Conservation (phyloP, 495 filamentous ascomycete species). For the Podospora comata region DNA sequence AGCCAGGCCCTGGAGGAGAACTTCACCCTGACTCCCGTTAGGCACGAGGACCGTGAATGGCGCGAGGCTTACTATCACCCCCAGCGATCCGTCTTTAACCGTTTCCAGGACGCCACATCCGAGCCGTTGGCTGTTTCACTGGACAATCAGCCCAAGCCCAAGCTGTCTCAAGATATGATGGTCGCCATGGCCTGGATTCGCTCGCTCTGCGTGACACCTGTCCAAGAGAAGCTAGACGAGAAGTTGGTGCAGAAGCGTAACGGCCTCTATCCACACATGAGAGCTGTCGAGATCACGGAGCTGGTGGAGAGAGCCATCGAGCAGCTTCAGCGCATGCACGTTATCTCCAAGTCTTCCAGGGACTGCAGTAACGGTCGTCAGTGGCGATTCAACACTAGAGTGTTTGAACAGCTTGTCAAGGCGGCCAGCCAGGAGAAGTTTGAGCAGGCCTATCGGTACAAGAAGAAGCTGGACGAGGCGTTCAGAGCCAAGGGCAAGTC, state of each 20-base stretch:
- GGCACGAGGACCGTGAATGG: conserved; percentile 41
- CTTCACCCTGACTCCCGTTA: conserved; percentile 31
- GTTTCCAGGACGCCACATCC: conserved; percentile 43
- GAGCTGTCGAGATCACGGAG: conserved; percentile 29
- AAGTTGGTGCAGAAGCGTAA: conserved; percentile 39
- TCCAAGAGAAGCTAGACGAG: conserved; percentile 36
- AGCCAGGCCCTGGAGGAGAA: conserved; percentile 33
- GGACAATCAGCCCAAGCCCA: conserved; percentile 10
- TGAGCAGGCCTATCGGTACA: conserved; percentile 55
- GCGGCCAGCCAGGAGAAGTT: conserved; percentile 46
- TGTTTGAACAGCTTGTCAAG: conserved; percentile 50
- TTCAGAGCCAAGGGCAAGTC: conserved; percentile 40
- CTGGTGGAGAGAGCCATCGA: conserved; percentile 56
- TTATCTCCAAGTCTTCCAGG: conserved; percentile 57
- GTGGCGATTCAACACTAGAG: conserved; percentile 58
- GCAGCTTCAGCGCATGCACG: conserved; percentile 55
- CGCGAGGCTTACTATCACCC: conserved; percentile 46
- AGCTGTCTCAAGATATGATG: conserved; percentile 20
- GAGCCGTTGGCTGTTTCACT: conserved; percentile 29
- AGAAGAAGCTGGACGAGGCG: conserved; percentile 53
- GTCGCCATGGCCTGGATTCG: conserved; percentile 35
- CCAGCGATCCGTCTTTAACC: conserved; percentile 43
- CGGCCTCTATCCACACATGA: conserved; percentile 33
- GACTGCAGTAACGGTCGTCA: conserved; percentile 53
- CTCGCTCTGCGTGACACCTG: conserved; percentile 34